Evolutionary conservation across 2,329 filamentous ascomycete species (phyloP).

Genomic region (Claviceps cyperi): DNA sequence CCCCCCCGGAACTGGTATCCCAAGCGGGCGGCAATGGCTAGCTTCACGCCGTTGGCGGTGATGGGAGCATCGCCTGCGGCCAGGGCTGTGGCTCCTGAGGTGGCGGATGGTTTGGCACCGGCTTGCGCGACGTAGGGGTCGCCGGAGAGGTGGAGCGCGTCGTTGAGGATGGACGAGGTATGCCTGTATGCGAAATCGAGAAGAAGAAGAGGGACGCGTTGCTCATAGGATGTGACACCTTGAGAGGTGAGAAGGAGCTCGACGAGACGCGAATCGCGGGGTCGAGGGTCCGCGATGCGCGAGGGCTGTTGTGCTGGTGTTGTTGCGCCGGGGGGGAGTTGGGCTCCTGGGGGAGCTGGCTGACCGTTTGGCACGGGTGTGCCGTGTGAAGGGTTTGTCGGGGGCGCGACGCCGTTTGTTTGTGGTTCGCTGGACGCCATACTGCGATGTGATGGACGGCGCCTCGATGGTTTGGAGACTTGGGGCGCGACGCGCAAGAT

Average conservation of each 20-base stretch:
- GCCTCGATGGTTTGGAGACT: background rate
- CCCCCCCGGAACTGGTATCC: slow-evolving; percentile 53
- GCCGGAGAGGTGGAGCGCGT: slow-evolving; percentile 53
- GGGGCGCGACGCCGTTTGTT: slow-evolving; percentile 36
- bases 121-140: slow-evolving; percentile 52
- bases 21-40: slow-evolving; percentile 56
- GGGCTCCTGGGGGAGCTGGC: slow-evolving; percentile 8
- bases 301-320: slow-evolving; percentile 16
- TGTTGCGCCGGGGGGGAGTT: slow-evolving; percentile 6
- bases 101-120: slow-evolving; percentile 34
- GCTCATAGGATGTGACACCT: slow-evolving; percentile 66
- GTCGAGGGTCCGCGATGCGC: slow-evolving; percentile 37
- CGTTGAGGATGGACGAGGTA: slow-evolving; percentile 55
- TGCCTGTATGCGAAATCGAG: slow-evolving; percentile 81
- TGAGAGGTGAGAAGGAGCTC: slow-evolving; percentile 68
- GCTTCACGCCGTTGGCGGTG: slow-evolving; percentile 50
- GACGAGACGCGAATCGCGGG: slow-evolving; percentile 65
- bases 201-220: slow-evolving; percentile 67
- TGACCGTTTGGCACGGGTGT: slow-evolving; percentile 22
- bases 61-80: slow-evolving; percentile 42
- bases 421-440: slow-evolving; percentile 30
- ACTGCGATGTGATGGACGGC: slow-evolving; percentile 2
- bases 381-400: slow-evolving; percentile 18
- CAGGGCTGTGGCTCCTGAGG: slow-evolving; percentile 32
- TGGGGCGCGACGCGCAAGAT: too few relatives aligned